These are phyloP conservation scores for Pontederia crassipes DNA, from an alignment of 176 grass and related monocot genomes.

Conservation along the genomic window DNA sequence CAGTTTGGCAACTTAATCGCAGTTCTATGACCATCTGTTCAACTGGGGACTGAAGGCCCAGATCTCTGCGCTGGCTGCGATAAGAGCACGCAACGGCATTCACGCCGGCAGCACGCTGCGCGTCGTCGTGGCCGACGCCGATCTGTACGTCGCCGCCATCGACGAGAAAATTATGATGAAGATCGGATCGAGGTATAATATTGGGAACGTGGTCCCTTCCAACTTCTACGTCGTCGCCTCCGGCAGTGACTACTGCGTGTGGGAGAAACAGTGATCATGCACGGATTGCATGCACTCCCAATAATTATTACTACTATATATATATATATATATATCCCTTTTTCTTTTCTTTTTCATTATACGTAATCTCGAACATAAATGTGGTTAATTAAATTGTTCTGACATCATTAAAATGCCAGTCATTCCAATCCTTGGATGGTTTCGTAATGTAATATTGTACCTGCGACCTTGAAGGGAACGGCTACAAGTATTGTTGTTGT, in stretches of 20 bases:
- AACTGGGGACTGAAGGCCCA: slow-evolving; percentile 58
- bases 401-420: too few species aligned
- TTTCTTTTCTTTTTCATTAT: too few species aligned
- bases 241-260: slow-evolving; percentile 66
- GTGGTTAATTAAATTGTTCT: too few species aligned
- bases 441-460: too few species aligned
- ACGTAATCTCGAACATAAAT: too few species aligned
- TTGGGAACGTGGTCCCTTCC: slow-evolving; percentile 51
- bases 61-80: slow-evolving; percentile 33
- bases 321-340: too few species aligned
- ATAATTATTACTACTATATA: too few species aligned
- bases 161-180: slow-evolving; percentile 59
- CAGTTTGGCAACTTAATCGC: background rate
- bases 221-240: slow-evolving; percentile 39
- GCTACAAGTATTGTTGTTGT: too few species aligned
- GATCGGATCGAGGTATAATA: slow-evolving; percentile 42
- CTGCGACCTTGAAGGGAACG: too few species aligned
- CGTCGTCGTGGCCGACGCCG: slow-evolving; percentile 45
- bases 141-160: slow-evolving; percentile 53
- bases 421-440: too few species aligned
- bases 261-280: slow-evolving; percentile 45
- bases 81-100: slow-evolving; percentile 40
- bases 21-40: slow-evolving; percentile 83
- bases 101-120: slow-evolving; percentile 35
- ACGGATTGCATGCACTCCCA: too few species aligned